phyloP scores from a whole-genome alignment of 306 rosid genomes.

The Quillaja saponaria region DNA sequence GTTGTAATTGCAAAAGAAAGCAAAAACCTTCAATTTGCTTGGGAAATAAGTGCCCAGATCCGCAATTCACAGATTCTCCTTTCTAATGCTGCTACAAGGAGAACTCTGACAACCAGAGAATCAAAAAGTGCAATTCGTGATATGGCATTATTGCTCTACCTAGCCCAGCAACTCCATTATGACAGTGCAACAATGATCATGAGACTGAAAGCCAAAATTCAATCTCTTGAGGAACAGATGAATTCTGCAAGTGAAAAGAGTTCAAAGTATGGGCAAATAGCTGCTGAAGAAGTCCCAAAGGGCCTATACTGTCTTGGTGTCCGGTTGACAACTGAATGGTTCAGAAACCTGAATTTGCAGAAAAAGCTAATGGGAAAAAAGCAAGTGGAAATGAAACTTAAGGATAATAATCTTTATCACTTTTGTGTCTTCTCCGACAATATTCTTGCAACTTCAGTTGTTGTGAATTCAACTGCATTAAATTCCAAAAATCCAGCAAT shows the following conservation, averaged over 20 bases:
- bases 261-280: slow-evolving; percentile 85
- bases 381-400: slow-evolving; percentile 62
- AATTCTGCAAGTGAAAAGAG: slow-evolving; percentile 78
- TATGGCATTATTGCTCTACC: slow-evolving; percentile 74
- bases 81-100: slow-evolving; percentile 79
- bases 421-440: slow-evolving; percentile 86
- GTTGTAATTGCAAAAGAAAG: slow-evolving; percentile 87
- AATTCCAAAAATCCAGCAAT: slow-evolving; percentile 61
- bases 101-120: slow-evolving; percentile 57
- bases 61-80: slow-evolving; percentile 79
- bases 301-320: slow-evolving; percentile 86
- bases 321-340: slow-evolving; percentile 79
- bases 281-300: slow-evolving; percentile 92
- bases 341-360: slow-evolving; percentile 49
- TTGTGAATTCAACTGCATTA: slow-evolving; percentile 78
- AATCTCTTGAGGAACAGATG: slow-evolving; percentile 78
- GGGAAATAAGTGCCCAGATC: slow-evolving; percentile 93
- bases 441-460: slow-evolving; percentile 86
- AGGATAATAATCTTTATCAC: slow-evolving; percentile 66
- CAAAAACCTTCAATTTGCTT: slow-evolving; percentile 87
- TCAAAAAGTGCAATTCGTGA: slow-evolving; percentile 67
- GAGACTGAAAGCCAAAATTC: slow-evolving; percentile 84
- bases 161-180: slow-evolving; percentile 87
- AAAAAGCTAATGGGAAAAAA: slow-evolving; percentile 57
- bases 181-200: slow-evolving; percentile 90